Percentiles rank a stretch among this genome's conserved stretches.
Evolutionary conservation across 2,329 filamentous ascomycete genomes (phyloP).

Genomic region (Epichloe sylvatica): DNA sequence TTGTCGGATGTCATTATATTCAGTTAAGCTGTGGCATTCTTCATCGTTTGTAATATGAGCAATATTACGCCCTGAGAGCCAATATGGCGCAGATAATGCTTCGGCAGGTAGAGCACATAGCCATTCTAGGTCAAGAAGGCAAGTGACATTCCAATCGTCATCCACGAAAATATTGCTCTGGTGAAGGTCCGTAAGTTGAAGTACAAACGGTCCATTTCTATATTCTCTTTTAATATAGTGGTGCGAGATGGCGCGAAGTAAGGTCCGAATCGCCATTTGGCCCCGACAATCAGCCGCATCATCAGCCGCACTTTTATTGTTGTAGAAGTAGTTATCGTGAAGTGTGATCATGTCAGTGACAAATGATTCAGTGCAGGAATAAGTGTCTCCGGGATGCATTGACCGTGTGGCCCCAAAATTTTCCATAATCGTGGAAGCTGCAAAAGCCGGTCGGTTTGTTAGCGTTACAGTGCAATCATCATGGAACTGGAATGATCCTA

Average conservation of each 20-base stretch:
- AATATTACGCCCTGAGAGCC: conserved; percentile 10
- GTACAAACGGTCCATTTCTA: conserved; percentile 15
- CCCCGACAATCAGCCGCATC: conserved; percentile 12
- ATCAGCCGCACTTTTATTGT: conserved; percentile 12
- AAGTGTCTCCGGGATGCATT: conserved; percentile 18
- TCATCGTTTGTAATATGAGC: conserved; percentile 6
- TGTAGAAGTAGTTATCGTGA: conserved; percentile 13
- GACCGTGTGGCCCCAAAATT: conserved; percentile 18
- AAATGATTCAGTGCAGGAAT: conserved; percentile 16
- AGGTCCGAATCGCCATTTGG: conserved; percentile 14
- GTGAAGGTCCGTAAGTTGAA: conserved; percentile 20
- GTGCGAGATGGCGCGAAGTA: conserved; percentile 14
- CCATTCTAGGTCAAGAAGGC: conserved; percentile 23
- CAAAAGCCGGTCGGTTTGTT: conserved; percentile 15
- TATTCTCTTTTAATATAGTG: conserved; percentile 12
- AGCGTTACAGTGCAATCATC: conserved; percentile 18
- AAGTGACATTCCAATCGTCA: conserved; percentile 21
- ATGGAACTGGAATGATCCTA: conserved; percentile 17
- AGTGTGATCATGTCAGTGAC: conserved; percentile 13
- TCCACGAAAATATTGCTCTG: conserved; percentile 23
- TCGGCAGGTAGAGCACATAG: conserved; percentile 15
- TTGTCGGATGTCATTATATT: conserved; percentile 7
- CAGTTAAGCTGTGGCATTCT: conserved; percentile 4
- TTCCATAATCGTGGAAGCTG: conserved; percentile 15
- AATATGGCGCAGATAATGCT: conserved; percentile 10